Conservation (phyloP, 768 basidiomycete genomes). For the Daedaleopsis sinensis region DNA sequence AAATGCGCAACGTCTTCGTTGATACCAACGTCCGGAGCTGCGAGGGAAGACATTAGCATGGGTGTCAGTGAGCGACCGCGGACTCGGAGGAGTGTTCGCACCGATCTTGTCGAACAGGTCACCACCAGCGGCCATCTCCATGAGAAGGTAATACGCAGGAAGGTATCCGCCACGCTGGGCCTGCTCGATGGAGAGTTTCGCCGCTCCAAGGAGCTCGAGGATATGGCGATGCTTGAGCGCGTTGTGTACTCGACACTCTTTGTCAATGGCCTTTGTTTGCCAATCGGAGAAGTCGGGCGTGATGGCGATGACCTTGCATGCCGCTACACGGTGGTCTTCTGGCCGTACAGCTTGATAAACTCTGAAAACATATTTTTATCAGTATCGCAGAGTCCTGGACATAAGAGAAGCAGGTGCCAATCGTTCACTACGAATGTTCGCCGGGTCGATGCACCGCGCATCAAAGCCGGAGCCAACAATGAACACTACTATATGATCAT, state of each 20-base stretch:
- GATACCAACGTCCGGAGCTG: conserved; percentile 90
- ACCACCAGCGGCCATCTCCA: conserved; percentile 92
- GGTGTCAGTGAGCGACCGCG: background rate
- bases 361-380: conserved; percentile 39
- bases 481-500: no score
- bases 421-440: no score
- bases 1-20: conserved; percentile 85
- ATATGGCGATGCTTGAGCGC: conserved; percentile 79
- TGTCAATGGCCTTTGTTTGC: conserved; percentile 81
- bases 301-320: conserved; percentile 82
- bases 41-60: background rate
- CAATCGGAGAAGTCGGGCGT: conserved; percentile 63
- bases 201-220: conserved; percentile 81
- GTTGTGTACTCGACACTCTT: conserved; percentile 90
- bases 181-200: conserved; percentile 44
- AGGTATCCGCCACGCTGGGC: conserved; percentile 45
- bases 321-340: conserved; percentile 67
- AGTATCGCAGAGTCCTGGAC: no score
- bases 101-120: conserved; percentile 99
- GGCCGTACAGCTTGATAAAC: conserved; percentile 84
- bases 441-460: no score
- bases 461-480: no score
- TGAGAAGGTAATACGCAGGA: conserved; percentile 88
- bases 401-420: no score
- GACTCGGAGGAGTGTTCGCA: conserved; percentile 37